Evolutionary conservation across 2,329 filamentous ascomycete species (phyloP), one percentile per base, ranked within the genome.

Genomic region (Calonectria pteridis): DNA sequence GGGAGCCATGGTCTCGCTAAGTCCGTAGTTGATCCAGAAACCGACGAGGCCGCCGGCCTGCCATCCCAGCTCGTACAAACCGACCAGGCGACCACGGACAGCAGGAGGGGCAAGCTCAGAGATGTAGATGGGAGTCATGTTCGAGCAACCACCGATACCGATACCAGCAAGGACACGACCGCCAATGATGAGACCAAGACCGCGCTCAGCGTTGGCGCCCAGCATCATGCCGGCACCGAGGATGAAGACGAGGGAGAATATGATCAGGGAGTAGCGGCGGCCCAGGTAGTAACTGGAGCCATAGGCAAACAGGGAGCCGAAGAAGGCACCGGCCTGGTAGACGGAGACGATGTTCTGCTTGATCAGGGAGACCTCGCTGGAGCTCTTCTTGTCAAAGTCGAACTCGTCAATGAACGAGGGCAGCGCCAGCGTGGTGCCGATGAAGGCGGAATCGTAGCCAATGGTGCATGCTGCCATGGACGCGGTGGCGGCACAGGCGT

Each of bases 281-380:
- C 94, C 94, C 75, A 93, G 85, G 81, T 89, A 94, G 85, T 93
- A 92, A 35, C 90, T 91, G 40, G 91, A 89, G 11, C 86, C 88
- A 77, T 94, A 95, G 71, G 92, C 93, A 73, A 90, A 89, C 50
- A 95, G 85, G n/a, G 92, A 91, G 65, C 94, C 94, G 78, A 96
- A 96, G 86, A 97, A 96, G 73, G 94, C 94, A 73, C 94, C 94
- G 13, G 94, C 94, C 84, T 96, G 94, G 85, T 95, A 96, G 68
- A 93, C 90, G 31, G 93, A 95, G 66, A 95, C 94, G 74, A 96
- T 95, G 83, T 96, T 96, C 79, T 92, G 87, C 80, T 91, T 92
- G 62, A 94, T 86, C 5, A 94, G 84, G 35, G 91, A 89, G 31
- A 92, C 85, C n/a, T 89, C 81, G 4, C 79, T 69, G 0, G 82